These are phyloP conservation scores for Oldenlandia corymbosa DNA, from an alignment of 257 asterid species.

Conservation along the genomic window DNA sequence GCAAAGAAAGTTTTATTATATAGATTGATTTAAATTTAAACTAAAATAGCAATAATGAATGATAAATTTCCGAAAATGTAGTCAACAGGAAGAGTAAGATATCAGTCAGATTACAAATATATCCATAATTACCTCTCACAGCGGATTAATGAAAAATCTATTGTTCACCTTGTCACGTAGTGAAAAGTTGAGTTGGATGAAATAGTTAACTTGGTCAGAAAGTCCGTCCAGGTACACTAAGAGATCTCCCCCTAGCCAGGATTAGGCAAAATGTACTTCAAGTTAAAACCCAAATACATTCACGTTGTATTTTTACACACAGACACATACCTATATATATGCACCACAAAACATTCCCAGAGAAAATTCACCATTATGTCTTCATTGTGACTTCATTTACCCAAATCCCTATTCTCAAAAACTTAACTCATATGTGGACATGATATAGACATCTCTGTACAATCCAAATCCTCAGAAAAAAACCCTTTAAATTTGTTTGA, in stretches of 20 bases:
- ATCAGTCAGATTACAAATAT: no score
- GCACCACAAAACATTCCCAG: no score
- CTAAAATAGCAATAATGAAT: no score
- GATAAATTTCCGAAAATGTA: no score
- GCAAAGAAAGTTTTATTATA: no score
- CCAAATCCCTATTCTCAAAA: not conserved
- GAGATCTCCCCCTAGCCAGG: not conserved
- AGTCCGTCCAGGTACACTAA: not conserved
- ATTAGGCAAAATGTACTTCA: constrained; percentile 1
- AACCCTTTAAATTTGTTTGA: not conserved
- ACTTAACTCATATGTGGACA: constrained; percentile 13
- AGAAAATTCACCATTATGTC: constrained; percentile 5
- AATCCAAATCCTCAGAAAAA: not conserved
- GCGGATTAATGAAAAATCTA: no score
- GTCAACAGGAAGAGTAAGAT: no score
- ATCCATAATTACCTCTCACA: no score
- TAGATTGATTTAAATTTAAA: no score
- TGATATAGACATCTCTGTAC: not conserved
- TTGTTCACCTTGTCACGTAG: no score
- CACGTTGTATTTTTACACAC: not conserved
- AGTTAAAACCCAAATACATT: not conserved
- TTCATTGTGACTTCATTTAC: constrained; percentile 1
- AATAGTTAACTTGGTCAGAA: not conserved
- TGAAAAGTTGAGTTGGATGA: no score
- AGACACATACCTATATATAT: not conserved